These are phyloP conservation scores for Entonaema liquescens DNA, from an alignment of 495 filamentous ascomycete species.

Conservation along the genomic window DNA sequence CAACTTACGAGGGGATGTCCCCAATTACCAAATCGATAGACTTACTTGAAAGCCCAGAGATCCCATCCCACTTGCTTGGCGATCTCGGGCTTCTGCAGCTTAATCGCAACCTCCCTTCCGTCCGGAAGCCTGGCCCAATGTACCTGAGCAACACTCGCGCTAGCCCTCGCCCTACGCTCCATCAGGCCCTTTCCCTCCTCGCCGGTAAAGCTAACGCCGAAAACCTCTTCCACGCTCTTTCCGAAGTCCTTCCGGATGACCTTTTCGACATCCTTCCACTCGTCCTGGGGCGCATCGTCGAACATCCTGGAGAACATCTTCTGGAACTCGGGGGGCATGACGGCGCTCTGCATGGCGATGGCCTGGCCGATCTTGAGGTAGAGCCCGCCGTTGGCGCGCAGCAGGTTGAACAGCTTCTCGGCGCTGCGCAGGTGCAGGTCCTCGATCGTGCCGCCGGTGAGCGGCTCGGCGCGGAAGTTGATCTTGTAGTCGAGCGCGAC, in stretches of 20 bases:
- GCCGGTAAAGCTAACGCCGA: constrained; percentile 81
- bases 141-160: constrained; percentile 93
- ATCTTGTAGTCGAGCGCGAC: constrained; percentile 94
- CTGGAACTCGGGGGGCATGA: constrained; percentile 92
- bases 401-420: constrained; percentile 77
- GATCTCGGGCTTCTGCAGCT: constrained; percentile 97
- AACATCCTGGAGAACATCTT: constrained; percentile 96
- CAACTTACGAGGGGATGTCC: neutral
- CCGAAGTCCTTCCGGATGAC: constrained; percentile 90
- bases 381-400: constrained; percentile 86
- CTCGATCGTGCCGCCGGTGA: constrained; percentile 69
- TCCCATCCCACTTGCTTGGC: constrained; percentile 89
- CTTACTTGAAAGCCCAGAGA: constrained; percentile 91
- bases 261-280: constrained; percentile 86
- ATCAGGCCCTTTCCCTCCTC: constrained; percentile 75
- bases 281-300: constrained; percentile 95
- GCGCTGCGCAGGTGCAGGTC: constrained; percentile 84
- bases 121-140: constrained; percentile 89
- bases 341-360: constrained; percentile 96
- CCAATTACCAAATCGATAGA: constrained; percentile 4
- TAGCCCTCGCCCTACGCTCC: constrained; percentile 86
- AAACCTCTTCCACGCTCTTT: constrained; percentile 82
- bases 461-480: constrained; percentile 86
- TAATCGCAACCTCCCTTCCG: constrained; percentile 90
- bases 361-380: constrained; percentile 99